Conservation (phyloP, 768 basidiomycete genomes). For the Nidula microcarpa region DNA sequence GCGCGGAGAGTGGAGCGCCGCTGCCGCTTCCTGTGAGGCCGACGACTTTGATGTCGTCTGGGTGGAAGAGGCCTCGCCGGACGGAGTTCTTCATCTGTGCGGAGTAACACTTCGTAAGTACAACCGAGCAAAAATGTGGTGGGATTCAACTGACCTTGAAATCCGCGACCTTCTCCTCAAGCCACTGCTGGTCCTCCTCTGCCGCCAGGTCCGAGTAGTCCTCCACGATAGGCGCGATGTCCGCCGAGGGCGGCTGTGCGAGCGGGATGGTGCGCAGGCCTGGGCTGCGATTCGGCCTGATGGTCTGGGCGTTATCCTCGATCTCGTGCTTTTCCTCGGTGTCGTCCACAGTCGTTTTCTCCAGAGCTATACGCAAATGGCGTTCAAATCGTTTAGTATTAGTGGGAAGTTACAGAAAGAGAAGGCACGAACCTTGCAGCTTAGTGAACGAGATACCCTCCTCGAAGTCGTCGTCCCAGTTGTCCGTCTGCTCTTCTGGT, state of each 20-base stretch:
- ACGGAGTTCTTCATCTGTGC: constrained; percentile 64
- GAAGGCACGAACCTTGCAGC: constrained; percentile 49
- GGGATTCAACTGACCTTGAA: constrained; percentile 58
- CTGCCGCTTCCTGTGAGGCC: constrained; percentile 42
- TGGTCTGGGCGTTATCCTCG: constrained; percentile 80
- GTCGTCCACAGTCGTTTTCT: constrained; percentile 55
- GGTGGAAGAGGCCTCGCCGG: constrained; percentile 80
- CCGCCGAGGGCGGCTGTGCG: constrained; percentile 57
- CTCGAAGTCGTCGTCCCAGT: constrained; percentile 99
- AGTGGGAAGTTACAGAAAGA: neutral
- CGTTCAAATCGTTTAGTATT: neutral
- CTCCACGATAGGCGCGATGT: constrained; percentile 71
- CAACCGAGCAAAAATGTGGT: neutral
- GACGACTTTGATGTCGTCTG: constrained; percentile 82
- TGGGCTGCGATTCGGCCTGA: constrained; percentile 73
- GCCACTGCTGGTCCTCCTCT: constrained; percentile 67
- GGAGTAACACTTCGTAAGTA: neutral
- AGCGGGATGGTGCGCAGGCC: constrained; percentile 48
- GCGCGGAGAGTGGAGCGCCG: constrained; percentile 66
- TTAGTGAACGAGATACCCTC: constrained; percentile 88
- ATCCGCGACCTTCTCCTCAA: constrained; percentile 79
- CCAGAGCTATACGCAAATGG: constrained; percentile 43
- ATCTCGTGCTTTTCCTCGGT: constrained; percentile 55
- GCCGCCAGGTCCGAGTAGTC: constrained; percentile 87
- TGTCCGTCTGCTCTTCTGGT: constrained; percentile 87